phyloP scores from a whole-genome alignment of 768 basidiomycete genomes.

The Rhizopogon sp. region DNA sequence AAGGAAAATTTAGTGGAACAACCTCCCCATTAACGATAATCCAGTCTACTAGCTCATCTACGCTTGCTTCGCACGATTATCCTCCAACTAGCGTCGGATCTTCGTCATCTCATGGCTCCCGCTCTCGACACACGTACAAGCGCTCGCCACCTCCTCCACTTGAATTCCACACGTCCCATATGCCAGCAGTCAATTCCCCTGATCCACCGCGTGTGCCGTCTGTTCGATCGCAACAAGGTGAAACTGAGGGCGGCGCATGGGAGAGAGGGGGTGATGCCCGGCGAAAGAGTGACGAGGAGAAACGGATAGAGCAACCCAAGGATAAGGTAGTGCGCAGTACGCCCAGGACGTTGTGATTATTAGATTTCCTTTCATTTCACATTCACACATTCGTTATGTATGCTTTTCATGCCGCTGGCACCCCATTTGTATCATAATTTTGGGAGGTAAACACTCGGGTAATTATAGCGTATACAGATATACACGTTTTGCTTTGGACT shows the following conservation, averaged over 20 bases:
- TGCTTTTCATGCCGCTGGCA: background rate
- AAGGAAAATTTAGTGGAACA: conserved; percentile 7
- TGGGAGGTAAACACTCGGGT: background rate
- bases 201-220: conserved; percentile 10
- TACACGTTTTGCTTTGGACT: background rate
- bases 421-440: conserved; percentile 4
- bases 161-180: conserved; percentile 25
- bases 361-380: background rate
- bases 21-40: conserved; percentile 12
- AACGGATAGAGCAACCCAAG: conserved; percentile 34
- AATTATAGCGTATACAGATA: background rate
- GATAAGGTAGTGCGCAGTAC: conserved; percentile 19
- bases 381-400: conserved; percentile 2
- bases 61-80: conserved; percentile 32
- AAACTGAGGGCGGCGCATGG: conserved; percentile 26
- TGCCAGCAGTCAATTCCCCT: conserved; percentile 33
- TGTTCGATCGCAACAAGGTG: background rate
- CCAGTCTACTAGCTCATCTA: conserved; percentile 3
- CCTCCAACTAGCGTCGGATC: conserved; percentile 52
- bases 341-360: background rate
- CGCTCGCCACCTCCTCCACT: conserved; percentile 37
- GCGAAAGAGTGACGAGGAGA: conserved; percentile 40
- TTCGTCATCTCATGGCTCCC: conserved; percentile 18
- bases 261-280: conserved; percentile 48
- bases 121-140: conserved; percentile 22